Evolutionary conservation across 345 rosid species (phyloP).

Genomic region (Cardamine chenopodiifolia): DNA sequence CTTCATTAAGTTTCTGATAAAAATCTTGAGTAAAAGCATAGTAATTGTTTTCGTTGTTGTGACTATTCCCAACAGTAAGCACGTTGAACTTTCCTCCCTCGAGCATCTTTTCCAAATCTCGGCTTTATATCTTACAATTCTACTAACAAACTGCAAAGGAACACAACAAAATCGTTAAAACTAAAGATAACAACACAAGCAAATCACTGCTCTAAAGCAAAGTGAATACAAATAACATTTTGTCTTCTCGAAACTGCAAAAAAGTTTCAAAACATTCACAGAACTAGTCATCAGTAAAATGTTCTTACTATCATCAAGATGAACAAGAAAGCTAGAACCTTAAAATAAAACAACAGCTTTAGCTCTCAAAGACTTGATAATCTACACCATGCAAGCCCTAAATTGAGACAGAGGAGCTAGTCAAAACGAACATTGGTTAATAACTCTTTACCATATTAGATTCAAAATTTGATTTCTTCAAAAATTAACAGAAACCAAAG

Average conservation of each 20-base stretch:
- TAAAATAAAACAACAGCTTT: not conserved
- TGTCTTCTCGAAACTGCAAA: not conserved
- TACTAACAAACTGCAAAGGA: slow-evolving; percentile 21
- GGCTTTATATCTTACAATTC: not conserved
- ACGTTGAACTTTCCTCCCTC: slow-evolving; percentile 49
- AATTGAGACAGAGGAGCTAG: slow-evolving; percentile 2
- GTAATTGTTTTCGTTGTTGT: slow-evolving; percentile 50
- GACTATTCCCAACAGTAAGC: slow-evolving; percentile 42
- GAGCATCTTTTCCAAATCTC: slow-evolving; percentile 28
- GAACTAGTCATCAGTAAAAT: not conserved
- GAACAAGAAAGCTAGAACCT: slow-evolving; percentile 8
- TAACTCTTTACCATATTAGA: slow-evolving; percentile 24
- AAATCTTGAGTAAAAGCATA: slow-evolving; percentile 44
- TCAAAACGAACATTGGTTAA: slow-evolving; percentile 9
- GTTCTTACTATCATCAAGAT: not conserved
- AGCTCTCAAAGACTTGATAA: not conserved
- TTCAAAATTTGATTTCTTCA: not conserved
- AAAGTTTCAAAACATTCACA: not conserved
- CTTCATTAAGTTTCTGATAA: slow-evolving; percentile 60
- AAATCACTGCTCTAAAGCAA: slow-evolving; percentile 5
- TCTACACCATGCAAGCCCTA: slow-evolving; percentile 23
- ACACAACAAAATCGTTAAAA: not conserved
- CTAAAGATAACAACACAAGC: slow-evolving; percentile 8
- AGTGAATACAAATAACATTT: not conserved
- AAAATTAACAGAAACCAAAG: not conserved